These are phyloP conservation scores for Sphaceloma murrayae DNA, from an alignment of 2,329 filamentous ascomycete species.

Conservation along the genomic window DNA sequence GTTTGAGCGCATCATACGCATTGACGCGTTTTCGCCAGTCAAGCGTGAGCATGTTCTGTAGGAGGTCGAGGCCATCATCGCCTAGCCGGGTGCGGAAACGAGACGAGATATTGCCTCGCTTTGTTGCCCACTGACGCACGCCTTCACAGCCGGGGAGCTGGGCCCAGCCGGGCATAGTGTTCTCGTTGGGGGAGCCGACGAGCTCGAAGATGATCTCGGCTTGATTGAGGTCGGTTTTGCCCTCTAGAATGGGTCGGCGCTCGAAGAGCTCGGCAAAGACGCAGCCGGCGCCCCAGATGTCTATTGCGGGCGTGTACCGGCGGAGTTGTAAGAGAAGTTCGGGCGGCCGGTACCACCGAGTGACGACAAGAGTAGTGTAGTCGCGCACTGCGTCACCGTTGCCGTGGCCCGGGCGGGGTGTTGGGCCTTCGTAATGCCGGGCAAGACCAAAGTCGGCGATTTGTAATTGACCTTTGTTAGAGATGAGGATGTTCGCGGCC, in stretches of 20 bases:
- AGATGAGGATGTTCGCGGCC: constrained; percentile 93
- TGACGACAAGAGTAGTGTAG: constrained; percentile 95
- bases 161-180: constrained; percentile 88
- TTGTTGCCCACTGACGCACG: constrained; percentile 52
- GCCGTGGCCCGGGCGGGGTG: constrained; percentile 65
- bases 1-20: constrained; percentile 83
- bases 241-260: constrained; percentile 82
- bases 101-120: constrained; percentile 56
- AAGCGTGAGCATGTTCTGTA: constrained; percentile 73
- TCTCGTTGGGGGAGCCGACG: constrained; percentile 78
- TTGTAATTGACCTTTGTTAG: constrained; percentile 83
- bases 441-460: constrained; percentile 97
- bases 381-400: constrained; percentile 79
- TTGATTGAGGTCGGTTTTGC: constrained; percentile 81
- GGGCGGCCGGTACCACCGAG: constrained; percentile 91
- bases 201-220: constrained; percentile 89
- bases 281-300: constrained; percentile 98
- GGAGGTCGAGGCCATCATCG: constrained; percentile 59
- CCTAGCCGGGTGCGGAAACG: constrained; percentile 61
- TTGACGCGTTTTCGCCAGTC: constrained; percentile 87
- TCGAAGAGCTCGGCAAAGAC: constrained; percentile 98
- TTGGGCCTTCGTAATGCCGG: constrained; percentile 78
- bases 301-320: constrained; percentile 92
- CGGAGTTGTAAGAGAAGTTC: constrained; percentile 82
- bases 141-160: constrained; percentile 71